Evolutionary conservation across 345 rosid species (phyloP).

Genomic region (Aquilaria sinensis): DNA sequence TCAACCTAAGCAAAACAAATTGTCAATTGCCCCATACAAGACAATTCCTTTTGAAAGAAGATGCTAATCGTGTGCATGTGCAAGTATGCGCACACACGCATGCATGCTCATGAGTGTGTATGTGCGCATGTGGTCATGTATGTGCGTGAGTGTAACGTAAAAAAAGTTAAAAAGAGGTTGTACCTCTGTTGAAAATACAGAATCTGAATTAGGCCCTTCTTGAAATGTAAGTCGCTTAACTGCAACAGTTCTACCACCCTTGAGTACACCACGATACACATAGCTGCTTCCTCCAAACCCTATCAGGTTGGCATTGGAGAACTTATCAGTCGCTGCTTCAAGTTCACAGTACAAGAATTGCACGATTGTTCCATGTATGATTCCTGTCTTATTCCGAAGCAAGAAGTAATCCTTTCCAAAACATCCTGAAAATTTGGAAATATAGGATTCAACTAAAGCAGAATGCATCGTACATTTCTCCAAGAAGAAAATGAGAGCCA

Average conservation of each 20-base stretch:
- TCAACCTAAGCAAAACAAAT: conserved; percentile 53
- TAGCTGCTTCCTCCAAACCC: conserved; percentile 92
- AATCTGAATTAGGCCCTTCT: conserved; percentile 57
- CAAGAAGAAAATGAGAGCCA: too few species aligned
- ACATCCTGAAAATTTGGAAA: conserved; percentile 44
- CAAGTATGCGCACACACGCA: background rate
- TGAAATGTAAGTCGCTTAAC: conserved; percentile 68
- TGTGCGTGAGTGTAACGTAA: background rate
- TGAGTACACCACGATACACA: conserved; percentile 81
- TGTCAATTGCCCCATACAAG: background rate
- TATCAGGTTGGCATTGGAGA: conserved; percentile 60
- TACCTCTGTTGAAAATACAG: conserved; percentile 73
- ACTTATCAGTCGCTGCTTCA: conserved; percentile 71
- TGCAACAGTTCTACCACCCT: conserved; percentile 76
- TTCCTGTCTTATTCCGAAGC: conserved; percentile 42
- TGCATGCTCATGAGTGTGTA: too few species aligned
- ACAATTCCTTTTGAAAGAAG: background rate
- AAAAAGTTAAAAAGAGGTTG: conserved; percentile 8
- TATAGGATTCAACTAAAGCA: background rate
- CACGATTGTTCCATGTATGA: conserved; percentile 44
- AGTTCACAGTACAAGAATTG: conserved; percentile 66
- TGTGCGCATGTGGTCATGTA: too few species aligned
- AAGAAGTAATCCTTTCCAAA: conserved; percentile 48
- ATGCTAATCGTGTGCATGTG: background rate
- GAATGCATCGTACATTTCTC: too few species aligned